phyloP scores from a whole-genome alignment of 2,329 filamentous ascomycete species.

The Ophiostoma novo-ulmi region DNA sequence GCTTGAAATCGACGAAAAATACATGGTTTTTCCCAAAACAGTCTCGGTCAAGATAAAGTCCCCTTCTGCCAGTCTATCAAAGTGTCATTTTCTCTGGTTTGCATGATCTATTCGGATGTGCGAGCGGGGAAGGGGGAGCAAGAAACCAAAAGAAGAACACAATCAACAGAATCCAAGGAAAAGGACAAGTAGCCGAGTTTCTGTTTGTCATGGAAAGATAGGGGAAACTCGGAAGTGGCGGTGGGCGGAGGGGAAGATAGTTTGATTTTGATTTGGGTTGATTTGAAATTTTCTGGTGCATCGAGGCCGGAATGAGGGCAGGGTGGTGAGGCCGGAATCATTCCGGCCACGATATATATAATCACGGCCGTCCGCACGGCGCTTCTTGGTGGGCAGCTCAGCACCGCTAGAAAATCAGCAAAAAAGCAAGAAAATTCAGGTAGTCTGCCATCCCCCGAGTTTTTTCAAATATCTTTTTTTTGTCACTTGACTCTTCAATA shows the following conservation, averaged over 20 bases:
- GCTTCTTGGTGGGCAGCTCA: background rate
- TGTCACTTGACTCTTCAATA: background rate
- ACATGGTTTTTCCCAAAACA: background rate
- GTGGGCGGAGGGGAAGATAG: background rate
- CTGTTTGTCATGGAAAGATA: slow-evolving; percentile 19
- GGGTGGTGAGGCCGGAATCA: slow-evolving; percentile 16
- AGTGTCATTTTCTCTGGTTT: background rate
- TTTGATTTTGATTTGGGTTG: background rate
- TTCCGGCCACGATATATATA: slow-evolving; percentile 20
- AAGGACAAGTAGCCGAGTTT: slow-evolving; percentile 7
- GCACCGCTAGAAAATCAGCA: background rate
- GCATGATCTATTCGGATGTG: background rate
- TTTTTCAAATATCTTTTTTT: background rate
- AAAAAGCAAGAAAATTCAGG: slow-evolving; percentile 7
- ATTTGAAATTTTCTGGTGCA: background rate
- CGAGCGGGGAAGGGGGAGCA: slow-evolving; percentile 1
- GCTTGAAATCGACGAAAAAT: background rate
- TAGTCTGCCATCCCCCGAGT: slow-evolving; percentile 3
- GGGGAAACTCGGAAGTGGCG: background rate
- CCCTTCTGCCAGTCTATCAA: background rate
- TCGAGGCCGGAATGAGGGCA: slow-evolving; percentile 17
- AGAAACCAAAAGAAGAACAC: background rate
- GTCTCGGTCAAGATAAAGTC: background rate
- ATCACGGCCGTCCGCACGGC: slow-evolving; percentile 13
- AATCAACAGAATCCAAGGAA: background rate